phyloP scores from a whole-genome alignment of 345 rosid genomes.

The Syzygium oleosum region DNA sequence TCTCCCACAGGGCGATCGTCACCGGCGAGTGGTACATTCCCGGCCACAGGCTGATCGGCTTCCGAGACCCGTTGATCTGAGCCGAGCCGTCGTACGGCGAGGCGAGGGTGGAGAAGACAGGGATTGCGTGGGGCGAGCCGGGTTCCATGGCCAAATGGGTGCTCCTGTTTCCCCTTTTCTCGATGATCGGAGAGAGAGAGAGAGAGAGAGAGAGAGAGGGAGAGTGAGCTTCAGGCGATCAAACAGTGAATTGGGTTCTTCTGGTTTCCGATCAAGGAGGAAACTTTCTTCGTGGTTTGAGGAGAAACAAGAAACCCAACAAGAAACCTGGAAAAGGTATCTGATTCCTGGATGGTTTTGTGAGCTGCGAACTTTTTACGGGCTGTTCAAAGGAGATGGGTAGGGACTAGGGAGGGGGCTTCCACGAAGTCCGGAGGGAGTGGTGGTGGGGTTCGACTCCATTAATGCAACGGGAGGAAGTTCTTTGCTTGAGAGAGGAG shows the following conservation, averaged over 20 bases:
- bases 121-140: conserved; percentile 34
- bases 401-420: not conserved
- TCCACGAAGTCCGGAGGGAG: not conserved
- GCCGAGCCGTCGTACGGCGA: conserved; percentile 28
- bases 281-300: not conserved
- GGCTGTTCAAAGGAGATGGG: not conserved
- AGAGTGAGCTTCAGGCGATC: not conserved
- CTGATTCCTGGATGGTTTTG: not conserved
- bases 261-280: not conserved
- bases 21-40: conserved; percentile 89
- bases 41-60: conserved; percentile 78
- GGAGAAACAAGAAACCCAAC: not conserved
- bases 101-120: conserved; percentile 58
- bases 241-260: not conserved
- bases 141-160: conserved; percentile 1
- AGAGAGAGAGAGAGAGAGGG: not conserved
- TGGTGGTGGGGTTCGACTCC: not conserved
- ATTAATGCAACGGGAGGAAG: not conserved
- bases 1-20: conserved; percentile 73
- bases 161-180: not conserved
- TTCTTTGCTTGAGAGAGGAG: not conserved
- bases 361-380: too few species aligned
- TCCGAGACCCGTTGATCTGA: conserved; percentile 16
- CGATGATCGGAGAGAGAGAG: not conserved
- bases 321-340: not conserved